Percentiles rank a stretch among this genome's conserved stretches.
Evolutionary conservation across 192 early-diverging fungal genomes (phyloP).

Genomic region (Helicostylum pulchrum): DNA sequence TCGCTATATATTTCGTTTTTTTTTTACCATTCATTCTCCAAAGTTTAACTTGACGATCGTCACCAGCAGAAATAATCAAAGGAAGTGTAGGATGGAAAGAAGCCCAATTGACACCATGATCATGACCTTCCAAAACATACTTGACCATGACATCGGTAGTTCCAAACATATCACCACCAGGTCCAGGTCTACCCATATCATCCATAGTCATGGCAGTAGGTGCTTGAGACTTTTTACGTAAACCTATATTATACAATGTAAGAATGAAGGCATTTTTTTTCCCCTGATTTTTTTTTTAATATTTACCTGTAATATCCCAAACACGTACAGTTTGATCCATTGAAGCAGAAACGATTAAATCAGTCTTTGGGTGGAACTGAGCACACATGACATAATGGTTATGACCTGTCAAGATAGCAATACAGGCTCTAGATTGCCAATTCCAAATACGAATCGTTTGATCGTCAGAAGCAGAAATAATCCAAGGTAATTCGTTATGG

Average conservation of each 20-base stretch:
- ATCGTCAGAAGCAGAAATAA: constrained; percentile 94
- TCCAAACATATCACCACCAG: constrained; percentile 95
- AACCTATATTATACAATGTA: constrained; percentile 42
- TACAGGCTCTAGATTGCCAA: constrained; percentile 98
- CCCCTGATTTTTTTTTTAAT: too few relatives aligned
- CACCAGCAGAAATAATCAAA: constrained; percentile 93
- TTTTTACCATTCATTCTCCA: constrained; percentile 97
- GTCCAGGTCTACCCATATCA: constrained; percentile 47
- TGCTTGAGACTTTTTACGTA: constrained; percentile 80
- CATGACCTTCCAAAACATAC: constrained; percentile 97
- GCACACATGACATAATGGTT: constrained; percentile 99
- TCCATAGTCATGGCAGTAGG: constrained; percentile 54
- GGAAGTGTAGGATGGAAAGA: constrained; percentile 96
- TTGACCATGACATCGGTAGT: constrained; percentile 95
- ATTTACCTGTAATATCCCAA: constrained; percentile 96
- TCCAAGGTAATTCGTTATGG: constrained; percentile 98
- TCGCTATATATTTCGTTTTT: background rate
- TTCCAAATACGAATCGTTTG: constrained; percentile 99
- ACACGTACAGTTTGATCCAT: constrained; percentile 97
- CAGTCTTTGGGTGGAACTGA: constrained; percentile 97
- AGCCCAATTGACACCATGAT: constrained; percentile 97
- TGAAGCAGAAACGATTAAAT: constrained; percentile 92
- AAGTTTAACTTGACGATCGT: constrained; percentile 97
- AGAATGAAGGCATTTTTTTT: background rate
- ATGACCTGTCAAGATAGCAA: constrained; percentile 96